phyloP scores from a whole-genome alignment of 768 basidiomycete genomes.

The Trametes villosa region DNA sequence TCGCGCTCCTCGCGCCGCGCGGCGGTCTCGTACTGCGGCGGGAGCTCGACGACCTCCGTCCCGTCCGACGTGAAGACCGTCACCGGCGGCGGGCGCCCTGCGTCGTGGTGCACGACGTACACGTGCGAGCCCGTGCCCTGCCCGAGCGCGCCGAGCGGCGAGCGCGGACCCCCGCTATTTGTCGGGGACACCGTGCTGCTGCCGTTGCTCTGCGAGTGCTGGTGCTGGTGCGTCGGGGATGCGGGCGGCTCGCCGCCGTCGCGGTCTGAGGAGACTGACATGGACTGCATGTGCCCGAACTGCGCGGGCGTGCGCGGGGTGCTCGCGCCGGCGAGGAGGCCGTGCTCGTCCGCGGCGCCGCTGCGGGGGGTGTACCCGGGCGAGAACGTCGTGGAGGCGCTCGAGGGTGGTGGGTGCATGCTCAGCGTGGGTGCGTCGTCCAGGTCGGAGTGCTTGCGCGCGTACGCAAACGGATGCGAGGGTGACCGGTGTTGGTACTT shows the following conservation, averaged over 20 bases:
- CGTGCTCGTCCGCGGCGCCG: slow-evolving; percentile 6
- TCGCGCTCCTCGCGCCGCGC: background rate
- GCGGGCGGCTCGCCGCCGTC: background rate
- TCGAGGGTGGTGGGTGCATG: background rate
- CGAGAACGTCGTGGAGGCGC: slow-evolving; percentile 3
- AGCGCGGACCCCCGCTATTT: background rate
- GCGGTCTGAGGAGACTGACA: background rate
- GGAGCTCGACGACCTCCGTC: slow-evolving; percentile 62
- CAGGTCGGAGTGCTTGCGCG: slow-evolving; percentile 16
- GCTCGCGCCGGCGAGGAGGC: background rate
- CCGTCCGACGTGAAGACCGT: slow-evolving; percentile 60
- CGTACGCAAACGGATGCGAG: background rate
- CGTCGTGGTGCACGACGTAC: slow-evolving; percentile 66
- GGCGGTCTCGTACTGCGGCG: slow-evolving; percentile 48
- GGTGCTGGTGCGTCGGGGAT: slow-evolving; percentile 4
- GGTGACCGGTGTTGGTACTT: background rate
- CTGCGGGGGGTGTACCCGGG: background rate
- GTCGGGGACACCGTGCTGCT: background rate
- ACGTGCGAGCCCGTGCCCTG: slow-evolving; percentile 37
- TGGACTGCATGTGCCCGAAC: background rate
- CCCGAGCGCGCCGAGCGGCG: slow-evolving; percentile 15
- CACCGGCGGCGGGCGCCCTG: slow-evolving; percentile 54
- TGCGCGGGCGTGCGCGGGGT: background rate
- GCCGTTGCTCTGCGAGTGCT: background rate
- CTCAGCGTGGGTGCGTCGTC: slow-evolving; percentile 26